Evolutionary conservation across 2,329 filamentous ascomycete genomes (phyloP).

Genomic region (Claviceps spartinae): DNA sequence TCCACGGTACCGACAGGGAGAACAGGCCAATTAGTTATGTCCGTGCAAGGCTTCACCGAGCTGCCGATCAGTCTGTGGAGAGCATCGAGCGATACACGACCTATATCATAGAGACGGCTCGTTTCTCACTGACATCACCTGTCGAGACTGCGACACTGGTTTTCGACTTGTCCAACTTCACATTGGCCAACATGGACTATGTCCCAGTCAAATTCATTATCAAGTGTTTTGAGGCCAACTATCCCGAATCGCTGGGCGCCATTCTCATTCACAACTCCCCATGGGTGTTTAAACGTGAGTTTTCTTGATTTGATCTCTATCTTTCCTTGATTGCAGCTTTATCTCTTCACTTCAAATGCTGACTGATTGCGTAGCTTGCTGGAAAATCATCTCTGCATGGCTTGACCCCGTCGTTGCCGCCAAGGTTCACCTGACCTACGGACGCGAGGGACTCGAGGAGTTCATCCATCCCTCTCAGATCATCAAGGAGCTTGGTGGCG

Average conservation of each 20-base stretch:
- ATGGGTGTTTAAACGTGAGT: conserved; percentile 47
- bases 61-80: conserved; percentile 18
- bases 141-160: conserved; percentile 29
- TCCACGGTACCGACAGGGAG: conserved; percentile 22
- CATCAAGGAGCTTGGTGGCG: conserved; percentile 44
- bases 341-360: neutral
- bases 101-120: conserved; percentile 24
- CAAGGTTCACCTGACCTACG: conserved; percentile 59
- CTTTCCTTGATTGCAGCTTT: neutral
- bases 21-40: conserved; percentile 24
- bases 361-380: conserved; percentile 15
- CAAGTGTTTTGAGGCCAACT: conserved; percentile 67
- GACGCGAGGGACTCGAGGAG: conserved; percentile 43
- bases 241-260: conserved; percentile 57
- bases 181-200: conserved; percentile 64
- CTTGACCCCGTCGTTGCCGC: conserved; percentile 61
- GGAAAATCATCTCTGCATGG: conserved; percentile 61
- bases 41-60: conserved; percentile 19
- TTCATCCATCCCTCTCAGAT: conserved; percentile 50
- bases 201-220: conserved; percentile 67
- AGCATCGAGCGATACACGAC: conserved; percentile 24
- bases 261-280: conserved; percentile 65
- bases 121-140: conserved; percentile 6
- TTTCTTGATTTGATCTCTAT: neutral
- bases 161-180: conserved; percentile 61